These are phyloP conservation scores for Fusarium sterilihyphosum DNA, from an alignment of 2,329 filamentous ascomycete species.

Conservation along the genomic window DNA sequence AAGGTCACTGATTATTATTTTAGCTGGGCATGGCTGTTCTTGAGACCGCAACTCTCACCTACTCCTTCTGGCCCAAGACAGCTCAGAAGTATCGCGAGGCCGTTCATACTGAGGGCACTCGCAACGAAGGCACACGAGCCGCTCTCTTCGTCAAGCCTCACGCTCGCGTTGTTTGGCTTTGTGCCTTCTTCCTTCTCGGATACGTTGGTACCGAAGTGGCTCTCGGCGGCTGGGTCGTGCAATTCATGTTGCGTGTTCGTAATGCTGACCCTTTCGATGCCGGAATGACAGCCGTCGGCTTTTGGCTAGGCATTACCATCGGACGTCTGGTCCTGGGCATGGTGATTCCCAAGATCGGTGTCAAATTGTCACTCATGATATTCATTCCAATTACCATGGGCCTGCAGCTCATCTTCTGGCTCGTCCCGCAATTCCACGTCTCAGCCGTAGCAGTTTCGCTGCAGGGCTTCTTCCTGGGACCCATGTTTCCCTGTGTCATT, in stretches of 20 bases:
- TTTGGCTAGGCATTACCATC: conserved; percentile 82
- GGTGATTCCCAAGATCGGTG: conserved; percentile 66
- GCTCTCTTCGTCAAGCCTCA: conserved; percentile 54
- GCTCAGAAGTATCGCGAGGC: conserved; percentile 61
- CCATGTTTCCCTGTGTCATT: conserved; percentile 78
- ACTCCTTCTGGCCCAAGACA: conserved; percentile 70
- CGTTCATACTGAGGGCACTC: conserved; percentile 36
- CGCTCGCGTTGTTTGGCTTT: conserved; percentile 71
- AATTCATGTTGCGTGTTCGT: conserved; percentile 82
- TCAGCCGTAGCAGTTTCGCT: conserved; percentile 76
- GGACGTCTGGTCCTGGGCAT: conserved; percentile 58
- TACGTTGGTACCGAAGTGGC: conserved; percentile 82
- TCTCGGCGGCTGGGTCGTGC: conserved; percentile 85
- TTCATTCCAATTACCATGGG: conserved; percentile 74
- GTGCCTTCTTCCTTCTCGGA: conserved; percentile 75
- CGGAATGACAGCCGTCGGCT: conserved; percentile 80
- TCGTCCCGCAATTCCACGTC: conserved; percentile 80
- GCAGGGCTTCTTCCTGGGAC: conserved; percentile 82
- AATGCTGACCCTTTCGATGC: conserved; percentile 72
- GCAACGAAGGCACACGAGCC: conserved; percentile 22
- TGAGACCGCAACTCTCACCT: conserved; percentile 49
- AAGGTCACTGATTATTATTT: accelerated
- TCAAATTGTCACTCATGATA: conserved; percentile 67
- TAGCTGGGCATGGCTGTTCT: conserved; percentile 7
- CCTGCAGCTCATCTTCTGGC: conserved; percentile 81